Conservation (phyloP, 208 protist genomes). For the Spongospora subterranea region DNA sequence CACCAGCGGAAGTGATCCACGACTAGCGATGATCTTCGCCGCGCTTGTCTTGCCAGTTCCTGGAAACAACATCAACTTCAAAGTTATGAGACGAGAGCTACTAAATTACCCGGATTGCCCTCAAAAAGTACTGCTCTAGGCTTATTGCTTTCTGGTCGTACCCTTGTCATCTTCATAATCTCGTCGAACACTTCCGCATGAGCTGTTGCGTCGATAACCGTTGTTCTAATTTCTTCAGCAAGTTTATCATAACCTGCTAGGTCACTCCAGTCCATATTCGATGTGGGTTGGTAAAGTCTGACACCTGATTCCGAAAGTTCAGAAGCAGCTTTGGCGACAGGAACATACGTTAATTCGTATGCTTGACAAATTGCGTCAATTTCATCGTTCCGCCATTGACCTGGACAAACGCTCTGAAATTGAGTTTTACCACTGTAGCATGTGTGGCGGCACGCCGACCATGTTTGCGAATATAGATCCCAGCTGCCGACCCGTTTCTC, state of each 20-base stretch:
- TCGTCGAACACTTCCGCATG: constrained; percentile 36
- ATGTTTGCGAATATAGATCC: constrained; percentile 6
- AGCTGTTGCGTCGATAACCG: constrained; percentile 15
- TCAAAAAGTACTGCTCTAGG: constrained; percentile 31
- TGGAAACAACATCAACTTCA: background rate
- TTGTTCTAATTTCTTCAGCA: constrained; percentile 12
- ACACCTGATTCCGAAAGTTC: background rate
- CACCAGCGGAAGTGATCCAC: constrained; percentile 1
- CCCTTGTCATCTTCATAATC: constrained; percentile 35
- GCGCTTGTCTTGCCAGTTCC: constrained; percentile 48
- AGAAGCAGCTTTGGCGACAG: background rate
- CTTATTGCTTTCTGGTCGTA: constrained; percentile 28
- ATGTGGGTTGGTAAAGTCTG: background rate
- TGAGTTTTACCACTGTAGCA: background rate
- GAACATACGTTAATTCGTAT: constrained; percentile 46
- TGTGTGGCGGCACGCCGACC: background rate
- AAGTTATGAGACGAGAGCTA: background rate
- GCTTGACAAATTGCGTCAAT: background rate
- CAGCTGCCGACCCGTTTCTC: background rate
- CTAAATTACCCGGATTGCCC: constrained; percentile 20
- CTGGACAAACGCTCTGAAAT: background rate
- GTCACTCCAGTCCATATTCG: background rate
- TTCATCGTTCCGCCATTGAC: background rate
- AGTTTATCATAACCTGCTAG: background rate
- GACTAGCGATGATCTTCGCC: constrained; percentile 46